Evolutionary conservation across 805 yeast genomes (phyloP).

Genomic region (Debaryomyces prosopidis): DNA sequence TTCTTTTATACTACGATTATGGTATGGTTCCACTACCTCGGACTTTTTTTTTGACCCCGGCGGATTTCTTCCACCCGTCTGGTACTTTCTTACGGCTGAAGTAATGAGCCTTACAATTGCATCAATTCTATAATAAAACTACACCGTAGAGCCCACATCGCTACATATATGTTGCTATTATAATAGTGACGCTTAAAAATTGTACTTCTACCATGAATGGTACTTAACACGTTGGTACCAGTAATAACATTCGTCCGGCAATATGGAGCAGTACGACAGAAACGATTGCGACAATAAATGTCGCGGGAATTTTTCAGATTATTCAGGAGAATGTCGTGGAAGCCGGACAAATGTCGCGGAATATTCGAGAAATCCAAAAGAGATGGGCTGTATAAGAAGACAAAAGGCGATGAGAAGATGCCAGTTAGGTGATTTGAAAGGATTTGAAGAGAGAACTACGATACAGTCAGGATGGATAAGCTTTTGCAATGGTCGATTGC

Average conservation of each 20-base stretch:
- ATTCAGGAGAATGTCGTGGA: neutral
- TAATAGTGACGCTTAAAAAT: no score
- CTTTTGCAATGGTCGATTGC: constrained; percentile 90
- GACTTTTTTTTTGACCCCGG: constrained; percentile 5
- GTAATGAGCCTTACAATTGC: no score
- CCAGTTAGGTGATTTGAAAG: no score
- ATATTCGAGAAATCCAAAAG: neutral
- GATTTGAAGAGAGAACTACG: no score
- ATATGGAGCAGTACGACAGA: neutral
- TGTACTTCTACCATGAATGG: neutral
- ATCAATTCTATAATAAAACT: no score
- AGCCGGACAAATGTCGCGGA: neutral
- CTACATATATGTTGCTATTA: no score
- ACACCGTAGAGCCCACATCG: no score
- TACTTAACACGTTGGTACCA: constrained; percentile 1
- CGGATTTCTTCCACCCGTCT: constrained; percentile 9
- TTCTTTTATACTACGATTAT: neutral
- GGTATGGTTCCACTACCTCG: constrained; percentile 1
- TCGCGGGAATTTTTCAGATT: neutral
- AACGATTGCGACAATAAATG: no score
- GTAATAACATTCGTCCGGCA: neutral
- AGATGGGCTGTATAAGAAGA: neutral
- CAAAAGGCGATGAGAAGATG: no score
- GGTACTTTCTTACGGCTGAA: no score
- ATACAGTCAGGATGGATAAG: constrained; percentile 66